Percentiles rank a stretch among this genome's conserved stretches.
These are phyloP conservation scores for Dioszegia crocea DNA, from an alignment of 768 basidiomycete genomes.

Conservation along the genomic window DNA sequence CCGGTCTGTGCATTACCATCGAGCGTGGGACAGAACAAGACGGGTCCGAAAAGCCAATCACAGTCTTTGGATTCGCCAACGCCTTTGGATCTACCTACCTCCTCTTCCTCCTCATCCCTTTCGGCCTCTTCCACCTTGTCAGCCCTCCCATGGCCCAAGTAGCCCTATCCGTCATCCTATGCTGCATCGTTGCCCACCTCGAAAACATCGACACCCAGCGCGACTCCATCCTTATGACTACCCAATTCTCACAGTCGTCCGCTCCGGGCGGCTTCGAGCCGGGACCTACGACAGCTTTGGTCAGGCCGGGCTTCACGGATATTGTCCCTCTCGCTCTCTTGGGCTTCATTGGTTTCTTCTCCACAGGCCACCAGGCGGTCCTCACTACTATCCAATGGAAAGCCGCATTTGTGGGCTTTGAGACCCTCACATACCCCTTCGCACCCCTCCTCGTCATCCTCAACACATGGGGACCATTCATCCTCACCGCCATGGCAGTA, in stretches of 20 bases:
- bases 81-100: constrained; percentile 83
- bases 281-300: constrained; percentile 50
- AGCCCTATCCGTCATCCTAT: constrained; percentile 59
- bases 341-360: constrained; percentile 71
- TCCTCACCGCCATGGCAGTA: constrained; percentile 63
- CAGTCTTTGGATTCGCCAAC: constrained; percentile 79
- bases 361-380: constrained; percentile 87
- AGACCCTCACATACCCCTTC: constrained; percentile 65
- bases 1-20: constrained; percentile 73
- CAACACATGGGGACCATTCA: constrained; percentile 72
- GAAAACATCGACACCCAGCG: constrained; percentile 77
- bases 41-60: constrained; percentile 39
- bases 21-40: constrained; percentile 37
- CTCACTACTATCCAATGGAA: constrained; percentile 94
- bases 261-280: constrained; percentile 58
- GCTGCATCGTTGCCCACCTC: constrained; percentile 54
- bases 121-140: constrained; percentile 60
- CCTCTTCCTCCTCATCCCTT: constrained; percentile 68
- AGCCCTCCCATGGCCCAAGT: constrained; percentile 81
- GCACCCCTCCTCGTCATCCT: constrained; percentile 68
- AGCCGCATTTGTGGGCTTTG: constrained; percentile 74
- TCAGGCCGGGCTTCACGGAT: constrained; percentile 60
- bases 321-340: constrained; percentile 70
- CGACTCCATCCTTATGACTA: constrained; percentile 56
- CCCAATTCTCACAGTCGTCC: constrained; percentile 38